phyloP scores from a whole-genome alignment of 176 grass and related monocot species.

The Bolboschoenus planiculmis region DNA sequence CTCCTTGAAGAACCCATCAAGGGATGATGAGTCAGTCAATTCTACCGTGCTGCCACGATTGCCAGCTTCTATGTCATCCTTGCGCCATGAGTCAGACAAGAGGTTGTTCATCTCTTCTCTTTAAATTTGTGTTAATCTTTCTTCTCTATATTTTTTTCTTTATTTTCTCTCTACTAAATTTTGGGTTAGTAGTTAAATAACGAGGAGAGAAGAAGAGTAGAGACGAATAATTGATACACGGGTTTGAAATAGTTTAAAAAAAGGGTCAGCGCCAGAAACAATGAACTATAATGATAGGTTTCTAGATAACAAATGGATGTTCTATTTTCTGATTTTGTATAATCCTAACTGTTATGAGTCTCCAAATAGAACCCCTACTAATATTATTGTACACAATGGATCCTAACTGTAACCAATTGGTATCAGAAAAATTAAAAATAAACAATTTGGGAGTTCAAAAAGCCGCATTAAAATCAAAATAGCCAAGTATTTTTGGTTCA shows the following conservation, averaged over 20 bases:
- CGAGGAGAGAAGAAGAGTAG: background rate
- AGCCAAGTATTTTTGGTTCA: background rate
- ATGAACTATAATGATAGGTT: background rate
- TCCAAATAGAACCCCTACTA: background rate
- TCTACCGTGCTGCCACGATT: background rate
- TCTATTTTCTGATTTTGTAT: background rate
- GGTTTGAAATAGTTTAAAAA: background rate
- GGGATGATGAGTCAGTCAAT: background rate
- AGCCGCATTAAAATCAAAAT: background rate
- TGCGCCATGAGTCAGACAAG: slow-evolving; percentile 46
- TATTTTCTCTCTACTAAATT: background rate
- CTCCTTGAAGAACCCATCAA: slow-evolving; percentile 43
- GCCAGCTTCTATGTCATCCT: slow-evolving; percentile 27
- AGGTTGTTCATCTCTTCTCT: slow-evolving; percentile 51
- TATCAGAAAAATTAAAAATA: background rate
- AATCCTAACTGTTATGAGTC: background rate
- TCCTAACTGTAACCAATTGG: background rate
- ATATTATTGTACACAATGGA: background rate
- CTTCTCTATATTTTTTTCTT: background rate
- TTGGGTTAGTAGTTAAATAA: slow-evolving; percentile 1
- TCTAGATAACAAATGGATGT: background rate
- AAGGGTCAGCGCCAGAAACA: background rate
- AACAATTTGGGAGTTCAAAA: background rate
- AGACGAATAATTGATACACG: background rate
- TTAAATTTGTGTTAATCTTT: background rate